A percentile compares a stretch with the other conserved stretches of the same genome.
phyloP scores from a whole-genome alignment of 148 eudicot genomes.

The Rhododendron henanense region DNA sequence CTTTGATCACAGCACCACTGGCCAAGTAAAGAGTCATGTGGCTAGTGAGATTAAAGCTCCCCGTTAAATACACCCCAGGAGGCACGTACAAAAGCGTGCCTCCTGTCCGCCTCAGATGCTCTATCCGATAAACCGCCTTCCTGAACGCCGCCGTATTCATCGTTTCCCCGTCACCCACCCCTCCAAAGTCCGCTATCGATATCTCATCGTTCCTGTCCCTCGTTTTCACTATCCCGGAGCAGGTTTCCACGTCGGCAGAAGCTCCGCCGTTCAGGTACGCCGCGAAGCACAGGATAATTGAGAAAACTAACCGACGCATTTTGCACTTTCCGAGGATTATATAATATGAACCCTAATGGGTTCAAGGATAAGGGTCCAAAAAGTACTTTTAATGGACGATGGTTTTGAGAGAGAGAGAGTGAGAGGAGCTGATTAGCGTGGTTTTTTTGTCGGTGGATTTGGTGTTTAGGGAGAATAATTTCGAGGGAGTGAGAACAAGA shows the following conservation, averaged over 20 bases:
- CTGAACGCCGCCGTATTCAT: conserved; percentile 76
- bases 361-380: conserved; percentile 6
- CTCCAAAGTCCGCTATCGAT: conserved; percentile 81
- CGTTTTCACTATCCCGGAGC: conserved; percentile 75
- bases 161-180: conserved; percentile 80
- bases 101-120: conserved; percentile 52
- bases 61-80: conserved; percentile 73
- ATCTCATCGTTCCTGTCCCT: conserved; percentile 49
- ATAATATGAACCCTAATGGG: not conserved
- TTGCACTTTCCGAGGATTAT: not conserved
- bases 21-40: conserved; percentile 89
- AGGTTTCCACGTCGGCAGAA: conserved; percentile 37
- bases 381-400: not conserved
- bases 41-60: conserved; percentile 70
- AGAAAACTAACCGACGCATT: conserved; percentile 19
- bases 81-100: conserved; percentile 77
- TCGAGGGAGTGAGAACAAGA: not conserved
- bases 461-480: not conserved
- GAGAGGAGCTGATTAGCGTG: not conserved
- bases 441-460: not conserved
- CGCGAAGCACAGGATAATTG: conserved; percentile 17
- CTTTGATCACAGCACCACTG: conserved; percentile 72
- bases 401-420: not conserved
- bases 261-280: not conserved
- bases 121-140: conserved; percentile 62